A percentile compares a stretch with the other conserved stretches of the same genome.
phyloP scores from a whole-genome alignment of 306 rosid species.

The Cucurbita argyrosperma region DNA sequence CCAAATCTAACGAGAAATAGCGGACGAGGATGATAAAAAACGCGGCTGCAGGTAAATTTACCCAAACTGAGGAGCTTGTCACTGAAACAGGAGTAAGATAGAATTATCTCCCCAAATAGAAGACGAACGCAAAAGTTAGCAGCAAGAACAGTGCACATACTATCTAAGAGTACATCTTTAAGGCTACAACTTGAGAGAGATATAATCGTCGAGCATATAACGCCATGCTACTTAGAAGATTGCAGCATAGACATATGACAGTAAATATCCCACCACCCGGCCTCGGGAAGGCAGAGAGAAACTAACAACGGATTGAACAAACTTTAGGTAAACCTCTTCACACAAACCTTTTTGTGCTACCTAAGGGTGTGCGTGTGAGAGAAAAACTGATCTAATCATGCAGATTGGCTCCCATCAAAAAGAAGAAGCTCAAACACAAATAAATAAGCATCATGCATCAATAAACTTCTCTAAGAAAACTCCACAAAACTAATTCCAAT shows the following conservation, averaged over 20 bases:
- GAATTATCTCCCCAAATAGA: background rate
- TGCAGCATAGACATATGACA: background rate
- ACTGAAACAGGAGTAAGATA: constrained; percentile 43
- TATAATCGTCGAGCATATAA: background rate
- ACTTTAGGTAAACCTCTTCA: background rate
- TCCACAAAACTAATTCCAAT: background rate
- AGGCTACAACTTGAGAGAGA: background rate
- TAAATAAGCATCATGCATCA: background rate
- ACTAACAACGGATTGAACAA: background rate
- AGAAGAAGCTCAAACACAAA: background rate
- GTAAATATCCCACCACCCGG: background rate
- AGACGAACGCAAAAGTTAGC: background rate
- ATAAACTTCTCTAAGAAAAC: background rate
- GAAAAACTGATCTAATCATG: background rate
- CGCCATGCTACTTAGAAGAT: background rate
- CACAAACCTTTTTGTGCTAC: background rate
- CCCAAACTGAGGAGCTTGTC: constrained; percentile 96
- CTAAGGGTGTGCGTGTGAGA: background rate
- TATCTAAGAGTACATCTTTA: background rate
- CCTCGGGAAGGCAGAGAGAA: background rate
- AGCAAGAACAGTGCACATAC: background rate
- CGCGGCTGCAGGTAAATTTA: constrained; percentile 94
- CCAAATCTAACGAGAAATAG: constrained; percentile 71
- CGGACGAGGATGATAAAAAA: constrained; percentile 55
- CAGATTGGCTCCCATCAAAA: background rate